Evolutionary conservation across 257 asterid species (phyloP), one percentile per base, ranked within the genome.

Genomic region (Verbascum thapsus): DNA sequence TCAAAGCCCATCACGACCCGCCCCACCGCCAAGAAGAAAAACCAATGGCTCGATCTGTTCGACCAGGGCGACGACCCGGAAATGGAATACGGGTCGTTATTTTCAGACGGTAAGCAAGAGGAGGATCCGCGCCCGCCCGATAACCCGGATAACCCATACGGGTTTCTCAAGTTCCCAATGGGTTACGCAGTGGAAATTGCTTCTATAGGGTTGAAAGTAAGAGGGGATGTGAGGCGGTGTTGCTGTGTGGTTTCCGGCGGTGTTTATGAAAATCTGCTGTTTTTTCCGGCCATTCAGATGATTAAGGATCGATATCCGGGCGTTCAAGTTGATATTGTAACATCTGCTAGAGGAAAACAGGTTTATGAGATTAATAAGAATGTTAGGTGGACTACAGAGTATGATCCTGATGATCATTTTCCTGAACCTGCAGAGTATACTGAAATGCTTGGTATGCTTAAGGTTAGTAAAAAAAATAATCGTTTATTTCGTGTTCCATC

Each of bases 221-320:
- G 95, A 42, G 96, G 96, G 10, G 96, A 90, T 66, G 96, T 90
- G 18, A n/a, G 98, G 74, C 55, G 98, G 61, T 90, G 96, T 35
- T 90, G 94, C 53, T 90, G 96, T 35, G 76, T 88, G 12, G 50
- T 90, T 38, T 78, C 91, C 0, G 98, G 98, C 20, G 98, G 96
- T 1, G 94, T 87, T 52, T 90, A 90, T 55, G 96, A 90, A 49
- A 90, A 88, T 41, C 58, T 90, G 68, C 76, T 88, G 59, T 90
- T 85, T 51, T 88, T 90, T 15, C 95, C 98, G 19, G 74, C 84
- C 9, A 87, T 90, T 63, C 98, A 90, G 88, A 47, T 88, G 85
- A 74, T 90, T 40, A 90, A 84, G 53, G 96, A 90, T 38, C 75
- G 98, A 58, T 90, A 88, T 38, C 98, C 96, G 3, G 98, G 98